These are phyloP conservation scores for Talaromyces sp. DNA, from an alignment of 2,329 filamentous ascomycete species.

Conservation along the genomic window DNA sequence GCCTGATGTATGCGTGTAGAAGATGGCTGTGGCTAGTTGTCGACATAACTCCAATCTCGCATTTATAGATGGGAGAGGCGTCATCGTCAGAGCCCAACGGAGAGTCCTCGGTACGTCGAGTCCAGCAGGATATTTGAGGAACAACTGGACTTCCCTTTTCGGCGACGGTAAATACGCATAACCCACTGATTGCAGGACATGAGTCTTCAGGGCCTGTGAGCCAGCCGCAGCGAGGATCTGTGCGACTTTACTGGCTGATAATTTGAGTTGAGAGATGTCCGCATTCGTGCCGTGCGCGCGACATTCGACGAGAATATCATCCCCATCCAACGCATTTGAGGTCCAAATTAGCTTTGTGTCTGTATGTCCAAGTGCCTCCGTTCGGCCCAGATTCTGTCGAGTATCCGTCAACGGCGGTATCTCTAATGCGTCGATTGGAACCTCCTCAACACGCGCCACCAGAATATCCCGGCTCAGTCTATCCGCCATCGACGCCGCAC, in stretches of 20 bases:
- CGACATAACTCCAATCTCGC: background rate
- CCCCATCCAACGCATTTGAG: background rate
- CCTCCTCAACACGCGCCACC: background rate
- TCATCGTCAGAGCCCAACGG: background rate
- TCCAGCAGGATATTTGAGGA: background rate
- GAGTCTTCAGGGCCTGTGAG: background rate
- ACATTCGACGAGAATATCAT: background rate
- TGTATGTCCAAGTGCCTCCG: background rate
- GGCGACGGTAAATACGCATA: background rate
- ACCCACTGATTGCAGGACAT: conserved; percentile 3
- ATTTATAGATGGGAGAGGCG: background rate
- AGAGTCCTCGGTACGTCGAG: background rate
- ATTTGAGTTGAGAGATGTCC: background rate
- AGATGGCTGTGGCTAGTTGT: background rate
- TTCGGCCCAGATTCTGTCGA: background rate
- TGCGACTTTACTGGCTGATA: background rate
- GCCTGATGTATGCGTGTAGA: background rate
- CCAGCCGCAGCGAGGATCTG: background rate
- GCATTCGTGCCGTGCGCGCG: background rate
- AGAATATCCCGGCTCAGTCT: conserved; percentile 6
- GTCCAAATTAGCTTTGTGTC: background rate
- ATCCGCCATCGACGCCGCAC: background rate
- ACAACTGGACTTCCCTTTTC: background rate
- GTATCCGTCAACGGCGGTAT: background rate
- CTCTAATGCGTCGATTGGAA: background rate